Conservation (phyloP, 495 filamentous ascomycete species). For the Lepidopterella palustris region DNA sequence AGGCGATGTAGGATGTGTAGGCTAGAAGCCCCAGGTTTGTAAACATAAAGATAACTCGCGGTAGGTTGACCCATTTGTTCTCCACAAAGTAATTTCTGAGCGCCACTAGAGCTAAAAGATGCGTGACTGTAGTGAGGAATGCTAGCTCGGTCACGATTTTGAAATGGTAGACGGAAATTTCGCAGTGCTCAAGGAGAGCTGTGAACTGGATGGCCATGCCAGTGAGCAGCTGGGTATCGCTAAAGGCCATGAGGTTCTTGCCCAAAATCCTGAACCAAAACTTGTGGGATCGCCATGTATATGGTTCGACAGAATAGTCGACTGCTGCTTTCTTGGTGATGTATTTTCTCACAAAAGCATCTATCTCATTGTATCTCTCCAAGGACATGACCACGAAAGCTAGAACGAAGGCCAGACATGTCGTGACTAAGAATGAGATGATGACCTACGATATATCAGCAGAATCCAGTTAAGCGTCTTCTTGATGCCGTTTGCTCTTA, state of each 20-base stretch:
- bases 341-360: not conserved
- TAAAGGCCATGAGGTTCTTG: conserved; percentile 26
- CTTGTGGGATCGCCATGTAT: conserved; percentile 16
- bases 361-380: conserved; percentile 11
- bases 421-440: conserved; percentile 23
- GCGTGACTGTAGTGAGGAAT: conserved; percentile 24
- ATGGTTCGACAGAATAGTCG: not conserved
- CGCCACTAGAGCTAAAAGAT: conserved; percentile 17
- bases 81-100: conserved; percentile 23
- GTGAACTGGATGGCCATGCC: conserved; percentile 26
- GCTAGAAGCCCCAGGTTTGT: conserved; percentile 17
- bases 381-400: conserved; percentile 22
- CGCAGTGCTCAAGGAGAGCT: conserved; percentile 22
- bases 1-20: conserved; percentile 24
- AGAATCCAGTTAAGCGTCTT: not conserved
- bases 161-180: conserved; percentile 26
- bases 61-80: conserved; percentile 21
- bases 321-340: conserved; percentile 4
- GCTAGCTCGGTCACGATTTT: conserved; percentile 22
- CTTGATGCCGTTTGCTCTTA: conserved; percentile 1
- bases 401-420: conserved; percentile 21
- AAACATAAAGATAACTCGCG: conserved; percentile 22
- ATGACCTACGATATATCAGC: conserved; percentile 15
- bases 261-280: conserved; percentile 23
- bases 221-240: conserved; percentile 26